phyloP scores from a whole-genome alignment of 306 rosid genomes.

The Castanea sativa region DNA sequence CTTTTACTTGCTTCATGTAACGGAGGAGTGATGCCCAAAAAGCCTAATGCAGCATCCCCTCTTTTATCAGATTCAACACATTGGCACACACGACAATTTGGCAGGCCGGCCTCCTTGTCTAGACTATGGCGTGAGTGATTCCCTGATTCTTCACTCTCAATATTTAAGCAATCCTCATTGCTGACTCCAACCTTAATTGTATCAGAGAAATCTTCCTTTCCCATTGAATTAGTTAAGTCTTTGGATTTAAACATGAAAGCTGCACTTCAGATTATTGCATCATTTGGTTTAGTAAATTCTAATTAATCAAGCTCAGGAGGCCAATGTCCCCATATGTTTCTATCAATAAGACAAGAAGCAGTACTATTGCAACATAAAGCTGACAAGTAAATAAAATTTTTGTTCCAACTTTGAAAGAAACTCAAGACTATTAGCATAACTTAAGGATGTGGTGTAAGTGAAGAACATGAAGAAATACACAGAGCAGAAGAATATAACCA shows the following conservation, averaged over 20 bases:
- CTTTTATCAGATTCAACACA: constrained; percentile 83
- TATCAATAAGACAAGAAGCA: constrained; percentile 6
- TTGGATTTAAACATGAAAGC: constrained; percentile 23
- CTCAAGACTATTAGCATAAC: constrained; percentile 16
- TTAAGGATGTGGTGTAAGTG: constrained; percentile 9
- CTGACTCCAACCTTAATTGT: constrained; percentile 33
- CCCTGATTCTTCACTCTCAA: constrained; percentile 44
- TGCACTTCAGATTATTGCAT: constrained; percentile 18
- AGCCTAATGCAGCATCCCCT: constrained; percentile 74
- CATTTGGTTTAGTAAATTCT: constrained; percentile 29
- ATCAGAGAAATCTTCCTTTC: constrained; percentile 36
- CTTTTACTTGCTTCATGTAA: constrained; percentile 30
- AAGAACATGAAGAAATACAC: not conserved
- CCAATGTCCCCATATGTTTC: constrained; percentile 16
- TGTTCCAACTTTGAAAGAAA: not conserved
- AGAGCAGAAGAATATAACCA: not conserved
- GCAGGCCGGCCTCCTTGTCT: constrained; percentile 53
- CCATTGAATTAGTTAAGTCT: constrained; percentile 32
- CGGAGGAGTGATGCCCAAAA: constrained; percentile 60
- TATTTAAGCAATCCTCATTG: constrained; percentile 35
- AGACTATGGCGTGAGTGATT: constrained; percentile 48
- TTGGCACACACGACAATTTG: constrained; percentile 93
- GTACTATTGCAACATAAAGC: constrained; percentile 13
- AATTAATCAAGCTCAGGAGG: constrained; percentile 22
- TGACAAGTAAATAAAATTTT: not conserved